These are phyloP conservation scores for Fusarium sp. DNA, from an alignment of 2,329 filamentous ascomycete genomes.

Conservation along the genomic window DNA sequence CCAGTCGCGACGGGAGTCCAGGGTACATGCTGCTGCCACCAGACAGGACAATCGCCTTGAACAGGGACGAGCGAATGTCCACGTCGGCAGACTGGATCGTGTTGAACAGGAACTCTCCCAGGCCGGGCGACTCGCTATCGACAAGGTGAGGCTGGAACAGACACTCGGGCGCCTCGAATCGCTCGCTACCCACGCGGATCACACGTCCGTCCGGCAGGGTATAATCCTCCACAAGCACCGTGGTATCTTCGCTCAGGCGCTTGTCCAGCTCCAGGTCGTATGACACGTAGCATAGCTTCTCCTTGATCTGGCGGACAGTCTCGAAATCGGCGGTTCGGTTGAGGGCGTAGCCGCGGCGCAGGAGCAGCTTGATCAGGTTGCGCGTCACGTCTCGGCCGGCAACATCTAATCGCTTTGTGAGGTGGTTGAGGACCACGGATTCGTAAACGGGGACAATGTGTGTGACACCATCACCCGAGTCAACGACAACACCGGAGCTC, in stretches of 20 bases:
- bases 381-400: slow-evolving; percentile 98
- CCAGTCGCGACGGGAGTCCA: slow-evolving; percentile 89
- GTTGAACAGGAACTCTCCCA: slow-evolving; percentile 98
- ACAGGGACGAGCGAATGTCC: slow-evolving; percentile 91
- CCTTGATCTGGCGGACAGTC: slow-evolving; percentile 98
- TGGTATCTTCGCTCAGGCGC: slow-evolving; percentile 95
- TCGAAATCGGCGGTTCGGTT: slow-evolving; percentile 99
- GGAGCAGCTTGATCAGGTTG: slow-evolving; percentile 93
- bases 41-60: slow-evolving; percentile 96
- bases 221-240: slow-evolving; percentile 96
- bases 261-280: slow-evolving; percentile 98
- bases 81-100: slow-evolving; percentile 97
- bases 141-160: slow-evolving; percentile 98
- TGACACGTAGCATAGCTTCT: slow-evolving; percentile 99
- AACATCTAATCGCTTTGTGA: slow-evolving; percentile 93
- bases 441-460: slow-evolving; percentile 99
- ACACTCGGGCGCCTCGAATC: slow-evolving; percentile 98
- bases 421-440: slow-evolving; percentile 96
- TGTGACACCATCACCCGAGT: slow-evolving; percentile 97
- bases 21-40: slow-evolving; percentile 99
- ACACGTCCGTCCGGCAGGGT: slow-evolving; percentile 96
- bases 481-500: slow-evolving; percentile 95
- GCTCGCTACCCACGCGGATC: slow-evolving; percentile 94
- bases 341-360: slow-evolving; percentile 93
- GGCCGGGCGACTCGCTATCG: slow-evolving; percentile 95